These are phyloP conservation scores for Ustilago sp. DNA, from an alignment of 1,284 basidiomycete genomes.

Conservation along the genomic window DNA sequence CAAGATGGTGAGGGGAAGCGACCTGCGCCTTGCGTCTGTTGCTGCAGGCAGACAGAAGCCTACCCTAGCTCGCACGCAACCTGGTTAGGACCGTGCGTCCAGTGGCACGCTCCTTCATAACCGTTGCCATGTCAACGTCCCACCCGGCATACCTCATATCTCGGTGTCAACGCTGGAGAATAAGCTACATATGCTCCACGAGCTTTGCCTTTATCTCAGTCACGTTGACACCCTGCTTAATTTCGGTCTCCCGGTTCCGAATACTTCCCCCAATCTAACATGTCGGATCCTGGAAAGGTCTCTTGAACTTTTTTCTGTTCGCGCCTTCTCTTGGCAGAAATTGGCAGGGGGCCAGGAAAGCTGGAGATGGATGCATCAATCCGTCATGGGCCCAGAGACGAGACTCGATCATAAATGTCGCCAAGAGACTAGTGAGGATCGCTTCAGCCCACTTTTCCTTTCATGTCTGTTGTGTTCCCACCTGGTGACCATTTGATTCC, in stretches of 20 bases:
- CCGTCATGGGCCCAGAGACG: neutral
- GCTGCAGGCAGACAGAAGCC: constrained; percentile 1
- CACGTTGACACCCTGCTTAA: too few species aligned
- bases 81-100: too few species aligned
- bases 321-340: neutral
- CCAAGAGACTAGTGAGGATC: neutral
- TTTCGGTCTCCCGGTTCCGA: too few species aligned
- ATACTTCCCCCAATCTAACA: too few species aligned
- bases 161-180: too few species aligned
- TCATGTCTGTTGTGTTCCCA: neutral
- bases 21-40: constrained; percentile 1
- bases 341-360: neutral
- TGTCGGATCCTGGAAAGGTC: too few species aligned
- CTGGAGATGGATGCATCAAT: neutral
- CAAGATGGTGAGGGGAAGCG: constrained; percentile 1
- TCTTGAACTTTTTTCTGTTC: neutral
- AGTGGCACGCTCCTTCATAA: too few species aligned
- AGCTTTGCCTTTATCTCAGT: too few species aligned
- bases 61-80: too few species aligned
- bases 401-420: neutral
- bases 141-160: too few species aligned
- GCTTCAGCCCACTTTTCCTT: neutral
- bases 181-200: too few species aligned
- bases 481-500: neutral
- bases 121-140: too few species aligned